Conservation (phyloP, 208 protist genomes). For the Strigomonas galati region DNA sequence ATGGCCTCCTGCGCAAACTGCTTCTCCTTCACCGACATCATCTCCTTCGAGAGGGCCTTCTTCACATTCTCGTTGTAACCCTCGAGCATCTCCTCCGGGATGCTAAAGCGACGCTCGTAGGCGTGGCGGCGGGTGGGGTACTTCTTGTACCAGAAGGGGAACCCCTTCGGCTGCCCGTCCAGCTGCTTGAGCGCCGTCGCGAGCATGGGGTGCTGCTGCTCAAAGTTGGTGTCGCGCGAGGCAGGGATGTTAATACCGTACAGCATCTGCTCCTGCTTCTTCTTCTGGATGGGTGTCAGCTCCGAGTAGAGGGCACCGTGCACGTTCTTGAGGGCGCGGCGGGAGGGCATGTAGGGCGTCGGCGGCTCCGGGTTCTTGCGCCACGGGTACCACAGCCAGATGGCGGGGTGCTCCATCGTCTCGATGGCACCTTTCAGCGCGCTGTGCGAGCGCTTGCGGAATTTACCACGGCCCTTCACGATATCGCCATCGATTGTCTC, state of each 20-base stretch:
- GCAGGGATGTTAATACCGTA: constrained; percentile 85
- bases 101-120: constrained; percentile 87
- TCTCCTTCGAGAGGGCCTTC: constrained; percentile 64
- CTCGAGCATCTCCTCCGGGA: constrained; percentile 88
- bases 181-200: constrained; percentile 64
- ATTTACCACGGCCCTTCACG: constrained; percentile 78
- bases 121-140: constrained; percentile 89
- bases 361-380: constrained; percentile 90
- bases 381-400: constrained; percentile 93
- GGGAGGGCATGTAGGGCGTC: constrained; percentile 83
- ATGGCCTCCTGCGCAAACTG: constrained; percentile 85
- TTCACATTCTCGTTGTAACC: constrained; percentile 81
- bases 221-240: constrained; percentile 74
- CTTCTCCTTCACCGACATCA: constrained; percentile 90
- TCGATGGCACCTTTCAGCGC: constrained; percentile 76
- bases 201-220: constrained; percentile 84
- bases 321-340: constrained; percentile 86
- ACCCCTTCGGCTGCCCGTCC: constrained; percentile 80
- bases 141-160: constrained; percentile 93
- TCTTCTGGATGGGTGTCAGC: constrained; percentile 83
- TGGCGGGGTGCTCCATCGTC: constrained; percentile 87
- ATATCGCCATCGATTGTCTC: constrained; percentile 79
- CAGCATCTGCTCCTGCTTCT: constrained; percentile 86
- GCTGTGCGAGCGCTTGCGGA: constrained; percentile 79
- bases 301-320: constrained; percentile 83